Evolutionary conservation across 75 land plant species (phyloP).

Genomic region (Pinus albicaulis): DNA sequence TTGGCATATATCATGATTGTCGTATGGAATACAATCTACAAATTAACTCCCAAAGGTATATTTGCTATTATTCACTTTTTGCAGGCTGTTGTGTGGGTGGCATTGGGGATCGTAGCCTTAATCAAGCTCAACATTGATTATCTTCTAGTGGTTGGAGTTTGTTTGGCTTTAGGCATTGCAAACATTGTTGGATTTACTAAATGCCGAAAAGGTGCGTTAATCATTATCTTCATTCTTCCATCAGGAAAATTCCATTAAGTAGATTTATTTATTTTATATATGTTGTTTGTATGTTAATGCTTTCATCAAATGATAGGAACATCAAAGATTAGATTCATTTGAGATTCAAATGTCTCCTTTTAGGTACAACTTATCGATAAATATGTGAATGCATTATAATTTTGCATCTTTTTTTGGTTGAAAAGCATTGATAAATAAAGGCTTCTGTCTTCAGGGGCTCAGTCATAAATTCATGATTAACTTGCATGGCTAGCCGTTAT

Average conservation of each 20-base stretch:
- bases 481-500: too few species aligned
- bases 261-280: not conserved
- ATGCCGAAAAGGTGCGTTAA: slow-evolving; percentile 85
- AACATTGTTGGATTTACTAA: slow-evolving; percentile 97
- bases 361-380: not conserved
- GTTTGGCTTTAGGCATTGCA: slow-evolving; percentile 79
- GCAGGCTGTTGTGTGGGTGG: slow-evolving; percentile 89
- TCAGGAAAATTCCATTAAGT: too few species aligned
- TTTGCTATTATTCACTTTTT: slow-evolving; percentile 7
- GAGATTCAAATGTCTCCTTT: not conserved
- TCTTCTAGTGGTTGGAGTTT: slow-evolving; percentile 89
- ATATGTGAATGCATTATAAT: not conserved
- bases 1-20: too few species aligned
- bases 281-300: not conserved
- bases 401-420: not conserved
- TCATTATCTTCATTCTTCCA: too few species aligned
- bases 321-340: not conserved
- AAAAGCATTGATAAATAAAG: too few species aligned
- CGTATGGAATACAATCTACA: too few species aligned
- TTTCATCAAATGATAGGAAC: not conserved
- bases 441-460: too few species aligned
- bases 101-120: slow-evolving; percentile 87
- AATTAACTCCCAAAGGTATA: not conserved
- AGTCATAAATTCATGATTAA: too few species aligned
- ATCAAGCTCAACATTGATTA: slow-evolving; percentile 96